Evolutionary conservation across 805 yeast genomes (phyloP).

Genomic region (Dipodascus albidus): DNA sequence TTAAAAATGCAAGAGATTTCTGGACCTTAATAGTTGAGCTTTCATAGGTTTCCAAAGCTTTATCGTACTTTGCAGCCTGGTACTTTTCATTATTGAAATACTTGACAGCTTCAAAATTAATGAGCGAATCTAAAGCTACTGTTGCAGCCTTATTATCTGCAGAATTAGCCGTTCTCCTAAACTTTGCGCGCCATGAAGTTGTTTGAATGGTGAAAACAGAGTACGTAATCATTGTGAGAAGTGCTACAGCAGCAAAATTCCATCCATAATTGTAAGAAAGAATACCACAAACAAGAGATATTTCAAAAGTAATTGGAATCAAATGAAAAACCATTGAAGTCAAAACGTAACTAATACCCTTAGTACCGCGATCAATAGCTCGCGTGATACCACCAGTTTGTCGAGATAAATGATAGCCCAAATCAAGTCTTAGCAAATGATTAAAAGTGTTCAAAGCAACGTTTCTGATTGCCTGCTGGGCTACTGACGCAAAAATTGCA

Average conservation of each 20-base stretch:
- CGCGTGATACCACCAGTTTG: conserved; percentile 96
- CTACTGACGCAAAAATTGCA: conserved; percentile 91
- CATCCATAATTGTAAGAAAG: conserved; percentile 86
- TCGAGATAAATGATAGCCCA: conserved; percentile 78
- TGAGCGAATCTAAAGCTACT: conserved; percentile 85
- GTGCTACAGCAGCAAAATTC: conserved; percentile 79
- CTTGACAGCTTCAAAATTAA: conserved; percentile 89
- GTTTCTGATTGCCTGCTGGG: conserved; percentile 83
- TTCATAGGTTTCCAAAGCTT: conserved; percentile 63
- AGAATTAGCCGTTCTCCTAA: conserved; percentile 76
- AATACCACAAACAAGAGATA: conserved; percentile 85
- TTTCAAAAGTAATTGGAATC: conserved; percentile 84
- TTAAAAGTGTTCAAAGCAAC: conserved; percentile 82
- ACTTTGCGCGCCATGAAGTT: conserved; percentile 92
- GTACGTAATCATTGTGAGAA: conserved; percentile 80
- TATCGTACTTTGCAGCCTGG: conserved; percentile 72
- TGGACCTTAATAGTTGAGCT: conserved; percentile 59
- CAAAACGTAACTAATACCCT: conserved; percentile 87
- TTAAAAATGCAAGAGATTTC: conserved; percentile 60
- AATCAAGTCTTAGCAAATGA: conserved; percentile 73
- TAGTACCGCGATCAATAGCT: conserved; percentile 95
- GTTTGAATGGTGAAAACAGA: conserved; percentile 80
- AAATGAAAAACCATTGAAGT: conserved; percentile 98
- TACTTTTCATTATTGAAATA: conserved; percentile 82
- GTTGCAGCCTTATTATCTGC: conserved; percentile 96